These are phyloP conservation scores for Didymella lethalis DNA, from an alignment of 2,329 filamentous ascomycete species.

Conservation along the genomic window DNA sequence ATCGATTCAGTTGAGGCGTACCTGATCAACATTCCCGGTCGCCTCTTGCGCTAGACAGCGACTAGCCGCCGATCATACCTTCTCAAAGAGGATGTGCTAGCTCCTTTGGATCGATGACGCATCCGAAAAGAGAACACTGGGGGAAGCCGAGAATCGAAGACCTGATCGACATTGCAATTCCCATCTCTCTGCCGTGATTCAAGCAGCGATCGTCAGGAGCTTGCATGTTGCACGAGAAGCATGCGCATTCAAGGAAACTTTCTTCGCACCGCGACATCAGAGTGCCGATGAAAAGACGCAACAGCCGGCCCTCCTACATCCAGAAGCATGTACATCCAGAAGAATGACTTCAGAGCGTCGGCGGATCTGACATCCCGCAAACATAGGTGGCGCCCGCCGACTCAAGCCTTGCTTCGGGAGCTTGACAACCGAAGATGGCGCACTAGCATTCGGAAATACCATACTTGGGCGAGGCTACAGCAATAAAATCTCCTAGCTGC, in stretches of 20 bases:
- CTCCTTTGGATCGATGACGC: conserved; percentile 7
- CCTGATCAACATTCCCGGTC: not conserved
- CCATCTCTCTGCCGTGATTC: not conserved
- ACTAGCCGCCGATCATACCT: conserved; percentile 8
- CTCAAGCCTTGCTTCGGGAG: conserved; percentile 8
- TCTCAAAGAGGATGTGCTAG: conserved; percentile 4
- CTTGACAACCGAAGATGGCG: conserved; percentile 9
- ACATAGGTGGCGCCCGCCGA: conserved; percentile 4
- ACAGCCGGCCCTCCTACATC: not conserved
- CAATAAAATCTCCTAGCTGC: not conserved
- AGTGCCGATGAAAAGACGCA: not conserved
- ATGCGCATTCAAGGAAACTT: not conserved
- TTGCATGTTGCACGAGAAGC: not conserved
- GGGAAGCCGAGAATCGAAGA: not conserved
- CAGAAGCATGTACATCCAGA: not conserved
- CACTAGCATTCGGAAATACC: not conserved
- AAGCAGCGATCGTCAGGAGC: conserved; percentile 9
- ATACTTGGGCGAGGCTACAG: conserved; percentile 8
- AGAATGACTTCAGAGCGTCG: not conserved
- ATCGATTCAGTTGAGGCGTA: not conserved
- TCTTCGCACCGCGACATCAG: not conserved
- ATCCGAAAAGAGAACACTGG: not conserved
- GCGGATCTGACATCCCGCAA: conserved; percentile 7
- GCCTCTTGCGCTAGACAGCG: not conserved
- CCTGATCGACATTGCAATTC: conserved; percentile 6